Conservation (phyloP, 2,329 filamentous ascomycete genomes). For the Monilinia fructicola region DNA sequence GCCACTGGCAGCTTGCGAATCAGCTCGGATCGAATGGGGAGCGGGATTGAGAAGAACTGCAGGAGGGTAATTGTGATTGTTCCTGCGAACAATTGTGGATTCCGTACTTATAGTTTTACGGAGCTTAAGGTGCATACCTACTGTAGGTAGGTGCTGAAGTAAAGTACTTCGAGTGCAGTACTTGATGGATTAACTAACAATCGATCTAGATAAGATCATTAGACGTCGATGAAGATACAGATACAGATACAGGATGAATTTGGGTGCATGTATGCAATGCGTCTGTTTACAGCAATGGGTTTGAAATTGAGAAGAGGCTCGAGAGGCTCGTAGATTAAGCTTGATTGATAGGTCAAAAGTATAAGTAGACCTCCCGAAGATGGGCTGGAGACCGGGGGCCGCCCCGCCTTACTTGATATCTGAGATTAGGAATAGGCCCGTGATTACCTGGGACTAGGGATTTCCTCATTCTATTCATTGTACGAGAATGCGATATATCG, state of each 20-base stretch:
- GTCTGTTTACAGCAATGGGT: not conserved
- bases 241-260: not conserved
- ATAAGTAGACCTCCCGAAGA: slow-evolving; percentile 7
- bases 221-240: not conserved
- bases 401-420: slow-evolving; percentile 18
- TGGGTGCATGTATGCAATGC: not conserved
- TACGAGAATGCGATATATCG: slow-evolving; percentile 19
- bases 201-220: slow-evolving; percentile 13
- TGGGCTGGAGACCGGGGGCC: not conserved
- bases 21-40: slow-evolving; percentile 1
- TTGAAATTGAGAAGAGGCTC: not conserved
- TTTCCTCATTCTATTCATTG: slow-evolving; percentile 15
- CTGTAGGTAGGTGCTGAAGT: not conserved
- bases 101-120: not conserved
- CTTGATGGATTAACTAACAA: slow-evolving; percentile 7
- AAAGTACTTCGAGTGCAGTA: not conserved
- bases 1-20: slow-evolving; percentile 20
- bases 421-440: slow-evolving; percentile 17
- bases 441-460: slow-evolving; percentile 13
- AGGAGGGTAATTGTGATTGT: slow-evolving; percentile 13
- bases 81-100: slow-evolving; percentile 23
- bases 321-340: not conserved
- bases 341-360: not conserved
- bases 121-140: slow-evolving; percentile 17
- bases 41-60: slow-evolving; percentile 15